These are phyloP conservation scores for Aspergillus fijiensis DNA, from an alignment of 2,329 filamentous ascomycete species.

Conservation along the genomic window DNA sequence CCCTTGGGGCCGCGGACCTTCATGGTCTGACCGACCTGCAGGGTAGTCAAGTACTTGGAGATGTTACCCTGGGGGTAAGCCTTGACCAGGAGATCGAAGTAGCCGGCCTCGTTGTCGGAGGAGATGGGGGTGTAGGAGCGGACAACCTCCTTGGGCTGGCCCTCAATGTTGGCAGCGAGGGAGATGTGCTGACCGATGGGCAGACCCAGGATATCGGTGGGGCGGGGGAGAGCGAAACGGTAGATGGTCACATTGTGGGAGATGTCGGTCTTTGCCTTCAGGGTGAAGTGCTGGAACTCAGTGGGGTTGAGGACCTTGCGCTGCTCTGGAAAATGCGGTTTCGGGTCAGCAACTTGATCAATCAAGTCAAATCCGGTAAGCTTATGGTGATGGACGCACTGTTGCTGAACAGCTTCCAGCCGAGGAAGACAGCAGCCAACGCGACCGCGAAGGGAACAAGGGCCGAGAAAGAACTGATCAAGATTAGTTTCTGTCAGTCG, in stretches of 20 bases:
- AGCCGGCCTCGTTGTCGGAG: conserved; percentile 82
- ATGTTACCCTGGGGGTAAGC: conserved; percentile 97
- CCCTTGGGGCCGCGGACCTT: conserved; percentile 93
- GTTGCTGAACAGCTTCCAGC: conserved; percentile 67
- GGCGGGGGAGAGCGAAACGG: conserved; percentile 80
- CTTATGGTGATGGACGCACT: conserved; percentile 54
- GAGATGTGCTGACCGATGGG: conserved; percentile 99
- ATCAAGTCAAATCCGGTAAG: neutral
- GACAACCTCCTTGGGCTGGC: conserved; percentile 76
- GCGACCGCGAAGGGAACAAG: conserved; percentile 70
- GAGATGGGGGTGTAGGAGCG: conserved; percentile 92
- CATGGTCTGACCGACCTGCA: conserved; percentile 82
- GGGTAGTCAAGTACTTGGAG: conserved; percentile 82
- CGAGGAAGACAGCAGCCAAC: conserved; percentile 64
- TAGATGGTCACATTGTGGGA: conserved; percentile 99
- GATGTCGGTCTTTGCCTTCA: conserved; percentile 91
- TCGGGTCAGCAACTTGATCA: conserved; percentile 12
- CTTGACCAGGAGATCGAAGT: conserved; percentile 97
- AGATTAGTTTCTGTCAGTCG: conserved; percentile 12
- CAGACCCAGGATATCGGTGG: conserved; percentile 82
- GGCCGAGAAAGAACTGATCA: conserved; percentile 31
- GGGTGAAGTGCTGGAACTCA: conserved; percentile 85
- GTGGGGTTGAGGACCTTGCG: conserved; percentile 84
- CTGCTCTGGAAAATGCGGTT: conserved; percentile 53
- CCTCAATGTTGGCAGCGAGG: conserved; percentile 78